Base-by-base conservation (phyloP, 2,329 filamentous ascomycete species). In the Nemania bipapillata region DNA sequence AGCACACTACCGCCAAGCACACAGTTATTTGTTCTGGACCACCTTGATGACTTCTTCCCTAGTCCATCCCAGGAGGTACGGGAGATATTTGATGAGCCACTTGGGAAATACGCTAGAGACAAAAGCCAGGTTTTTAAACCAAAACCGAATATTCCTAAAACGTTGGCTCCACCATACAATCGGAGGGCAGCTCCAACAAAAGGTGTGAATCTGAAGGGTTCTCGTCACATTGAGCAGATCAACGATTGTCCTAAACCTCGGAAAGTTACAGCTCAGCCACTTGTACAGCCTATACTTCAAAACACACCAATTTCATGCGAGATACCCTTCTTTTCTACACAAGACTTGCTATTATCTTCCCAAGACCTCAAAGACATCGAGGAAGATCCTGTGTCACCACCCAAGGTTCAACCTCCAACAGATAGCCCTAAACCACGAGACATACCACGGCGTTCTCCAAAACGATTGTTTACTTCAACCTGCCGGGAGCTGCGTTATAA, bases 11-110 rank as follows among this genome's bases (percentile, higher is more conserved):
- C 81, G 6, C 76, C 78, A 30, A 85, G 84, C 70, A 88, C 86
- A 0, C 86, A 88, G 68, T 79, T 82, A 8, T 87, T 88, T n/a
- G 77, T 88, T 8, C 77, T 81, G 32, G 73, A 75, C 47, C 81
- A 86, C 66, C 73, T 85, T 7, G 85, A 87, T 45, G 85, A 87
- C 62, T 83, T 88, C 68, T 85, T 88, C 52, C 86, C 86, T 0
- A 85, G 83, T n/a, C 81, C 85, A 0, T 87, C 86, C 0, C 87
- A 90, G 72, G 84, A 87, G 74, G 80, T 82, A 6, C 80, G 83
- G 20, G 87, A 89, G 74, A 77, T 89, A 2, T 75, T 80, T 1
- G 83, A 84, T 35, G 81, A 84, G 47, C 72, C 69, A 45, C 53
- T 28, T 42, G 7, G 60, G 49, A 47, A 55, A 15, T 8, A 53